Conservation (phyloP, 176 grass and related monocot genomes). For the Typha latifolia region DNA sequence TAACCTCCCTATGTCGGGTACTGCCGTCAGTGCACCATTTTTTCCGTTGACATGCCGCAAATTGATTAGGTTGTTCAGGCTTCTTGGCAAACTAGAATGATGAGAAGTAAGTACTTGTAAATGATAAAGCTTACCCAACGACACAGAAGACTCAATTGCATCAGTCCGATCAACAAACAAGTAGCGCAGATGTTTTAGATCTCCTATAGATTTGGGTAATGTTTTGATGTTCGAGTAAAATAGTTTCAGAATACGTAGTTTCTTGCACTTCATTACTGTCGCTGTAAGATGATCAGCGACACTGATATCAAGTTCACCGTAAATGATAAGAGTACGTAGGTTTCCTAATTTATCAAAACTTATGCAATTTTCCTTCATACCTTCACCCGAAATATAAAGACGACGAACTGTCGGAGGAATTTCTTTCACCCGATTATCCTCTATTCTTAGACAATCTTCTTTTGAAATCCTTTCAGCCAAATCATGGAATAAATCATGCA, state of each 20-base stretch:
- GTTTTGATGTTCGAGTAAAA: not conserved
- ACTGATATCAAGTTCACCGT: too few species aligned
- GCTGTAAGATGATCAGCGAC: not conserved
- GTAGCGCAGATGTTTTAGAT: slow-evolving; percentile 21
- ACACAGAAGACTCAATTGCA: slow-evolving; percentile 15
- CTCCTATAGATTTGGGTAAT: slow-evolving; percentile 19
- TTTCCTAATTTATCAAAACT: not conserved
- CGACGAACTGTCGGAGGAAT: slow-evolving; percentile 6
- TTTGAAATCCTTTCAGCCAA: slow-evolving; percentile 11
- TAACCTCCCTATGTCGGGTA: slow-evolving; percentile 16
- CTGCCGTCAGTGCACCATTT: not conserved
- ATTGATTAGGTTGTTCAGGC: slow-evolving; percentile 18
- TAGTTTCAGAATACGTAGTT: slow-evolving; percentile 6
- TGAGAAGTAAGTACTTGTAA: slow-evolving; percentile 13
- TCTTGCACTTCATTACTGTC: slow-evolving; percentile 2
- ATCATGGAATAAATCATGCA: slow-evolving; percentile 22
- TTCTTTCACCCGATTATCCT: not conserved
- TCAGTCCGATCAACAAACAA: slow-evolving; percentile 5
- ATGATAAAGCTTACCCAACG: slow-evolving; percentile 17
- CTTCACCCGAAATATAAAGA: slow-evolving; percentile 13
- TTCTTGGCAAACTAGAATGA: slow-evolving; percentile 4
- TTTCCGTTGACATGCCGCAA: slow-evolving; percentile 7
- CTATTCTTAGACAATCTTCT: slow-evolving; percentile 2
- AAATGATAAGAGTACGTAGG: too few species aligned
- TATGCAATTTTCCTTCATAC: not conserved